phyloP scores from a whole-genome alignment of 257 asterid genomes.

The Striga asiatica region DNA sequence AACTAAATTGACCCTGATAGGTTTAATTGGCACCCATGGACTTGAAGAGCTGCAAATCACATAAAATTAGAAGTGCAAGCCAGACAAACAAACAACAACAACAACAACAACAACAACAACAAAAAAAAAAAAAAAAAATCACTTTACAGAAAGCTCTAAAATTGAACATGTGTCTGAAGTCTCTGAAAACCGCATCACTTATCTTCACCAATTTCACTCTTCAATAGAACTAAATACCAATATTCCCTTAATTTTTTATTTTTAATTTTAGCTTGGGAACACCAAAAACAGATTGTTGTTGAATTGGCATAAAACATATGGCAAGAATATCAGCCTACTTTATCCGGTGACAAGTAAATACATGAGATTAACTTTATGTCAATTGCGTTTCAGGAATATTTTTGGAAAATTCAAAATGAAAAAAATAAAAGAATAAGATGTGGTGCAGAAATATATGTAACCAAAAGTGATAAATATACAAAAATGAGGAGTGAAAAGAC shows the following conservation, averaged over 20 bases:
- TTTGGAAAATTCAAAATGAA: neutral
- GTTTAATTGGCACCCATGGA: conserved; percentile 41
- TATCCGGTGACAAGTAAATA: neutral
- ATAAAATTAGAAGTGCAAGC: conserved; percentile 21
- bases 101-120: neutral
- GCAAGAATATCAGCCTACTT: neutral
- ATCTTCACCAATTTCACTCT: too few species aligned
- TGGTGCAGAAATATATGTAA: neutral
- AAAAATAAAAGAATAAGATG: too few species aligned
- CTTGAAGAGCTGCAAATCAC: conserved; percentile 53
- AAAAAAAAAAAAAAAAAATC: too few species aligned
- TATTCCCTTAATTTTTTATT: too few species aligned
- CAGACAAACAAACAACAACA: conserved; percentile 4
- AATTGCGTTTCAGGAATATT: neutral
- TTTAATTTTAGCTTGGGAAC: too few species aligned
- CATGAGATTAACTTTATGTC: neutral
- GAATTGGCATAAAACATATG: too few species aligned
- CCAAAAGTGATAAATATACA: neutral
- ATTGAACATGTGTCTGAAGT: neutral
- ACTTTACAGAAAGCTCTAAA: conserved; percentile 1
- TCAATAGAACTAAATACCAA: too few species aligned
- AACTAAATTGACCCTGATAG: conserved; percentile 25
- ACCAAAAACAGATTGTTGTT: neutral
- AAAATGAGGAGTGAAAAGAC: neutral
- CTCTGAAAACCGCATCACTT: too few species aligned